Evolutionary conservation across 352 stramenopile genomes (phyloP).

Genomic region (Pythium coloratum): DNA sequence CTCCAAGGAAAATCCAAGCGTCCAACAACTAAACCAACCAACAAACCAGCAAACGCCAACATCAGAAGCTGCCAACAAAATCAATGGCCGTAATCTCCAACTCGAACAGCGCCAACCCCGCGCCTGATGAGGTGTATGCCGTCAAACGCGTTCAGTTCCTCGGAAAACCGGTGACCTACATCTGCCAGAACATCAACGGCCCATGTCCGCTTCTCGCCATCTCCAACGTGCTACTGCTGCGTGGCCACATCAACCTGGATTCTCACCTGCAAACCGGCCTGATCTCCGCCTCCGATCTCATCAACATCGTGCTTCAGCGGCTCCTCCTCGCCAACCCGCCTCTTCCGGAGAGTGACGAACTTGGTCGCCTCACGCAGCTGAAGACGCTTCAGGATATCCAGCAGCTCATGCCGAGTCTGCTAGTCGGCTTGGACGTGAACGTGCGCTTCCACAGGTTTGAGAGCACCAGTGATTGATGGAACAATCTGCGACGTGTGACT

Average conservation of each 20-base stretch:
- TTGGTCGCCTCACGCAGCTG: slow-evolving; percentile 70
- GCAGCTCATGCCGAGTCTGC: slow-evolving; percentile 90
- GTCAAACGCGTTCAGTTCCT: slow-evolving; percentile 85
- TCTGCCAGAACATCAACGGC: slow-evolving; percentile 98
- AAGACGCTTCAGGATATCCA: slow-evolving; percentile 91
- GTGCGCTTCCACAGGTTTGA: slow-evolving; percentile 93
- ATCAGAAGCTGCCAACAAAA: not conserved
- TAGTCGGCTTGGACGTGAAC: slow-evolving; percentile 98
- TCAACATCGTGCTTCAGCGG: slow-evolving; percentile 87
- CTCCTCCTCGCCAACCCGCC: slow-evolving; percentile 86
- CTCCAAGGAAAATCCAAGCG: not conserved
- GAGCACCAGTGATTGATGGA: not conserved
- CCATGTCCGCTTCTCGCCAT: slow-evolving; percentile 97
- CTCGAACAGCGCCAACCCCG: not conserved
- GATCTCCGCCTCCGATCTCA: slow-evolving; percentile 89
- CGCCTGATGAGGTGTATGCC: slow-evolving; percentile 52
- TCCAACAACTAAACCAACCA: not conserved
- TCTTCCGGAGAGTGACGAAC: slow-evolving; percentile 44
- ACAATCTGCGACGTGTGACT: not conserved
- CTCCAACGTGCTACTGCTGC: slow-evolving; percentile 95
- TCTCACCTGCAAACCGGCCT: slow-evolving; percentile 50
- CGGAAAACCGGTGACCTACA: slow-evolving; percentile 77
- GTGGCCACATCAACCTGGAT: slow-evolving; percentile 86
- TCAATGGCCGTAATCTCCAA: slow-evolving; percentile 5
- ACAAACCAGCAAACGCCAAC: not conserved